A percentile compares a stretch with the other conserved stretches of the same genome.
These are phyloP conservation scores for Exophiala viscosa DNA, from an alignment of 2,329 filamentous ascomycete species.

Conservation along the genomic window DNA sequence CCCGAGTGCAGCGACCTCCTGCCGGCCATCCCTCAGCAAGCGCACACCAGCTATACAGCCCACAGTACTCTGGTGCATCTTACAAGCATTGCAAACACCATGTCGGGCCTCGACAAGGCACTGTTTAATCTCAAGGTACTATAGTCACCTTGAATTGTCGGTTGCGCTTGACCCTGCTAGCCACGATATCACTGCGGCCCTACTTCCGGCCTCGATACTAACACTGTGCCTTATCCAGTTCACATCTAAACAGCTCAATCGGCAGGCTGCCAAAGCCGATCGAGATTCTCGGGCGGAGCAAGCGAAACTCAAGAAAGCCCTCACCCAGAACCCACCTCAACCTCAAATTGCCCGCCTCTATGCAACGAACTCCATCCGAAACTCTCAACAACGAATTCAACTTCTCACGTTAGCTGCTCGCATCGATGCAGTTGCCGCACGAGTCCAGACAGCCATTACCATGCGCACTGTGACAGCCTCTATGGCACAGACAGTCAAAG, in stretches of 20 bases:
- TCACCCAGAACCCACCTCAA: conserved; percentile 43
- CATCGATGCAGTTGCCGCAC: conserved; percentile 48
- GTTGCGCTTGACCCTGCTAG: neutral
- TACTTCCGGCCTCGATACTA: neutral
- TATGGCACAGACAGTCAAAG: conserved; percentile 43
- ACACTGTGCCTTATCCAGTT: conserved; percentile 32
- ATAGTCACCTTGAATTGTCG: neutral
- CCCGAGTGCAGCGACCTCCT: no score
- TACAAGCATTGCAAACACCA: conserved; percentile 1
- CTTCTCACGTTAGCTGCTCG: conserved; percentile 45
- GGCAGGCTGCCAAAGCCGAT: conserved; percentile 46
- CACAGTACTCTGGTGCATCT: neutral
- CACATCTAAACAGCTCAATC: conserved; percentile 47
- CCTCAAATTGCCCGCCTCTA: conserved; percentile 50
- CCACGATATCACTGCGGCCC: neutral
- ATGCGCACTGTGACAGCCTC: conserved; percentile 46
- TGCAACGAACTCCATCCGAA: conserved; percentile 44
- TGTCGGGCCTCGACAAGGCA: conserved; percentile 31
- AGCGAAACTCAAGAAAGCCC: conserved; percentile 46
- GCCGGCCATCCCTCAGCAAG: no score
- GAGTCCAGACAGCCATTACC: conserved; percentile 46
- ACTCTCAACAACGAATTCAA: conserved; percentile 45
- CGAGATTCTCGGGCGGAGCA: conserved; percentile 46
- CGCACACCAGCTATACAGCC: neutral
- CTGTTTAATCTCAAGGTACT: conserved; percentile 35